Evolutionary conservation across 2,329 filamentous ascomycete species (phyloP).

Genomic region (Chaetothyriales sp.): DNA sequence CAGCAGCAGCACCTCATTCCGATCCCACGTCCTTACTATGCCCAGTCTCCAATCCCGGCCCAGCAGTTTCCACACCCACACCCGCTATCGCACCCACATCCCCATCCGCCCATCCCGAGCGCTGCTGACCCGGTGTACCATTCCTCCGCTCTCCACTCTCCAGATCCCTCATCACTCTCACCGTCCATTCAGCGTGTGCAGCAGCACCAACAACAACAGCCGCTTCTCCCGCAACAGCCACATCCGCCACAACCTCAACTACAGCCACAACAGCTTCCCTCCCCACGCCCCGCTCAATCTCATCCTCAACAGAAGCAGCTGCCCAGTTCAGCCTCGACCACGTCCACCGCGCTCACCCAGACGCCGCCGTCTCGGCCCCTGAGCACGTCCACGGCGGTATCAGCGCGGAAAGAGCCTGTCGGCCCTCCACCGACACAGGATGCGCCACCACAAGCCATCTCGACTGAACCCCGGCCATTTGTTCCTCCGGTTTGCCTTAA

Average conservation of each 20-base stretch:
- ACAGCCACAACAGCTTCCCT: conserved; percentile 12
- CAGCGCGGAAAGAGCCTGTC: conserved; percentile 16
- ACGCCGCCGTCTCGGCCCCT: conserved; percentile 15
- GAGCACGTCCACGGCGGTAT: conserved; percentile 14
- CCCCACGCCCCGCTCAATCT: conserved; percentile 12
- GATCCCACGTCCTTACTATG: conserved; percentile 28
- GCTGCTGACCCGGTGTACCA: conserved; percentile 18
- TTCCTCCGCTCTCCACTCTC: neutral
- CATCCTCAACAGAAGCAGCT: conserved; percentile 15
- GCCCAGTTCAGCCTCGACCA: conserved; percentile 19
- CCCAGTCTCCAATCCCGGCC: conserved; percentile 29
- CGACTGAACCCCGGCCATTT: conserved; percentile 27
- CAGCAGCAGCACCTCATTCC: conserved; percentile 26
- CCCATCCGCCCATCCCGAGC: conserved; percentile 20
- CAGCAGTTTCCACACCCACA: conserved; percentile 21
- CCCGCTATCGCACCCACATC: conserved; percentile 1
- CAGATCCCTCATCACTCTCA: neutral
- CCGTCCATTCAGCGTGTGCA: neutral
- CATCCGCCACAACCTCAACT: conserved; percentile 9
- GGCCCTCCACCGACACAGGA: conserved; percentile 21
- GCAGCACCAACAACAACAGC: neutral
- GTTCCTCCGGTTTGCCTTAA: conserved; percentile 31
- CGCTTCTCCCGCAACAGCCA: conserved; percentile 11
- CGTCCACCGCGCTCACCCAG: conserved; percentile 25
- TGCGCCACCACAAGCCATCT: conserved; percentile 1